Base-by-base conservation (phyloP, 1,139 yeast genomes). In the Saccharomyces hybrid region DNA sequence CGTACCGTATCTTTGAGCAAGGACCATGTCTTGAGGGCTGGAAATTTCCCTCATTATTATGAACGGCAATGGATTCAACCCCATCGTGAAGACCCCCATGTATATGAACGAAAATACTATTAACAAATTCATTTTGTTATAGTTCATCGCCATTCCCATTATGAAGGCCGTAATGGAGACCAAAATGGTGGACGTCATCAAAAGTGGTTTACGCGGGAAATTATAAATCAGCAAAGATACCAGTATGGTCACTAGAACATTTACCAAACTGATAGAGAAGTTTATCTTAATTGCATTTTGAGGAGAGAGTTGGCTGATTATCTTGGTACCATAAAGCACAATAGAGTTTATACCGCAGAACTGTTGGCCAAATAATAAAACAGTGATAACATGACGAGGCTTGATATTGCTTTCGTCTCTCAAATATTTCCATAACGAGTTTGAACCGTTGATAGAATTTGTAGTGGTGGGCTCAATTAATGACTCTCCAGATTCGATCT, bases 61-160 rank as follows among this genome's bases (percentile, higher is more conserved):
- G 71, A 91, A 91, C 34, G 98, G 98, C 53, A 93, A 88, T 12
- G 99, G 98, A 0, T 98, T 98, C 58, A 90, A 71, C 0, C 98
- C 99, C 51, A 86, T 73, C 0, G 97, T 98, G 73, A 90, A 93
- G 47, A 88, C 81, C 0, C 85, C 81, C 51, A 91, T 90, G 68
- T 88, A 90, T 1, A 80, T 70, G 55, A 88, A 80, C 0, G 91
- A 84, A 2, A 91, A 83, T 0, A 79, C 55, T 1, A 88, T 82
- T 0, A 95, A 79, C 14, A 87, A 61, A 0, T 75, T 34, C 0
- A 89, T 75, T 57, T 73, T 74, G 6, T 75, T 71, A 34, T 71
- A 62, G 6, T 81, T 70, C 49, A 89, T 84, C 2, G 95, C 95
- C 26, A 80, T 52, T 0, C 88, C 84, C 69, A 91, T 79, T 6